Base-by-base conservation (phyloP, 2,329 filamentous ascomycete genomes). In the Alternaria solani region DNA sequence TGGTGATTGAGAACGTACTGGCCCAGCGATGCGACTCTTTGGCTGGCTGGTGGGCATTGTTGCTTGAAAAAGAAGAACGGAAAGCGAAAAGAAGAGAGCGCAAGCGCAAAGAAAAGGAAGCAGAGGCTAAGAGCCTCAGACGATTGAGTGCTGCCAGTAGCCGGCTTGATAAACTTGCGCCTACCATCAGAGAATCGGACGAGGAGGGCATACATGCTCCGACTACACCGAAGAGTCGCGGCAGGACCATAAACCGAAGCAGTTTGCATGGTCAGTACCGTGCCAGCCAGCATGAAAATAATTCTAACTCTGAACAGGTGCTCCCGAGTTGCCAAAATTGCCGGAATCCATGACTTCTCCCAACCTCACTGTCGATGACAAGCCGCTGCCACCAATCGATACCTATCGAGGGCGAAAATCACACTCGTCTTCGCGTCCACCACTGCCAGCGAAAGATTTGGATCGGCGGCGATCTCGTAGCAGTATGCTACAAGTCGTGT, bases 31-130 rank as follows among this genome's bases (percentile, higher is more conserved):
- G 95, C 74, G 94, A 99, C 79, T 87, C 90, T 6, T 82, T 99
- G 49, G 92, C 93, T 51, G 95, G 95, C 6, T 99, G 95, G 95
- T 99, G 95, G 95, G 91, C 92, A 3, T 80, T 99, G 28, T 81
- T 99, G 39, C 88, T 98, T 9, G 95, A 98, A 74, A 99, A 98
- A 77, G 95, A 99, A 75, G 88, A 93, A 75, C 88, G 93, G 8
- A 99, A 99, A 78, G 89, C 94, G 65, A 86, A 82, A 63, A 85
- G 93, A 62, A 85, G 90, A 63, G 93, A 97, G 71, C 87, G 88
- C 54, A 97, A 94, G 75, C 87, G 94, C 8, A 93, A 87, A 73
- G 94, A 98, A 75, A 89, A 88, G 69, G 94, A 99, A 71, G 85
- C 86, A 1, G 93, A 98, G 72, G 88, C 88, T 57, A 90, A 93